Percentiles rank a stretch among this genome's conserved stretches.
Conservation (phyloP, 257 asterid species). For the Capsicum pubescens region DNA sequence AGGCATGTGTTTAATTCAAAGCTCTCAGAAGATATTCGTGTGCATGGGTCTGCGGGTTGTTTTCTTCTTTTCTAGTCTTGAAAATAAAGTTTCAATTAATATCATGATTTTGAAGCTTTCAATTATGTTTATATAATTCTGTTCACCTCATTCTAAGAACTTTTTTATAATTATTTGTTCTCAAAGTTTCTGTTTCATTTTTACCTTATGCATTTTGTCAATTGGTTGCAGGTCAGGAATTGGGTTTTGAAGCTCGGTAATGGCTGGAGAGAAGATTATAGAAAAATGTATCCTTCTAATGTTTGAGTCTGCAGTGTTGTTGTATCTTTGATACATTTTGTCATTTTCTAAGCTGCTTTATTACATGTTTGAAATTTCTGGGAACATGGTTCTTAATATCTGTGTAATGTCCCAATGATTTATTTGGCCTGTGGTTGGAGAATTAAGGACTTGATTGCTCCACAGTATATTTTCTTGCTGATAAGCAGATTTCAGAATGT, state of each 20-base stretch:
- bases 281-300: constrained; percentile 51
- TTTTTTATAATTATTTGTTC: not conserved
- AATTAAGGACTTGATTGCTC: not conserved
- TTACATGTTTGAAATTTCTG: not conserved
- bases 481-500: not conserved
- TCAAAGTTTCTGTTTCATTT: not conserved
- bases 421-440: not conserved
- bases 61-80: constrained; percentile 3
- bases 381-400: not conserved
- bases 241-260: constrained; percentile 44
- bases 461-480: constrained; percentile 7
- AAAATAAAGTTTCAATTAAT: not conserved
- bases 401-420: not conserved
- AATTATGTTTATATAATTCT: not conserved
- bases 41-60: not conserved
- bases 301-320: not conserved
- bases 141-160: not conserved
- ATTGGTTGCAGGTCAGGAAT: constrained; percentile 41
- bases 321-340: not conserved
- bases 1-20: constrained; percentile 20
- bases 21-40: not conserved
- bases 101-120: not conserved
- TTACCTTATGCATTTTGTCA: constrained; percentile 12
- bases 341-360: not conserved
- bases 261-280: constrained; percentile 64